These are phyloP conservation scores for Microbotryomycetes sp. DNA, from an alignment of 1,284 basidiomycete genomes.

Conservation along the genomic window DNA sequence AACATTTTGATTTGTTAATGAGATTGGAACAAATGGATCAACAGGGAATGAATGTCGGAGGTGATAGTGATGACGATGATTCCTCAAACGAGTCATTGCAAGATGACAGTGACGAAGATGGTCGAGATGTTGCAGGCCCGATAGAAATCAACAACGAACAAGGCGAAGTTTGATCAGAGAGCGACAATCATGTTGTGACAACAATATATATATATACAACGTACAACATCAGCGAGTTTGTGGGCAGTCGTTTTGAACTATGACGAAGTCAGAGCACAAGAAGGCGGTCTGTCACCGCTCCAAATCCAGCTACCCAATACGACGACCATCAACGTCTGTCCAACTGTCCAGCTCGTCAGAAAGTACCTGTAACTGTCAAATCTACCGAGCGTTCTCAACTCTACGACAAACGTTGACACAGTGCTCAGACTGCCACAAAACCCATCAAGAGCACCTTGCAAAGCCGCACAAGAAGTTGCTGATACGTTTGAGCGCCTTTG, in stretches of 20 bases:
- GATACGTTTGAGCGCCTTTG: constrained; percentile 46
- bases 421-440: constrained; percentile 95
- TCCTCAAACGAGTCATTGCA: no score
- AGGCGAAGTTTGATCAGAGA: no score
- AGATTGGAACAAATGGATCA: neutral
- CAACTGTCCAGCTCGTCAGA: constrained; percentile 58
- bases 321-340: constrained; percentile 66
- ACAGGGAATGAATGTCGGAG: neutral
- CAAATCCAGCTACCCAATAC: constrained; percentile 67
- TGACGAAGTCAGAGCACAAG: neutral
- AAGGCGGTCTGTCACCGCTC: constrained; percentile 41
- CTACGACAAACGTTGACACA: constrained; percentile 85
- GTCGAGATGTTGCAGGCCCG: no score
- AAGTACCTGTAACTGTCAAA: constrained; percentile 62
- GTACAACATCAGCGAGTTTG: no score
- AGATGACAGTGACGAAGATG: no score
- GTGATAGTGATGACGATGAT: no score
- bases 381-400: constrained; percentile 57
- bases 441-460: constrained; percentile 78
- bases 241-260: no score
- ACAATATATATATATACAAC: neutral
- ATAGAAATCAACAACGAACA: no score
- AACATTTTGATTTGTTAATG: constrained; percentile 23
- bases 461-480: constrained; percentile 53
- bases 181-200: no score